Evolutionary conservation across 139 green algal species (phyloP).

Genomic region (Chlorella ohadii): DNA sequence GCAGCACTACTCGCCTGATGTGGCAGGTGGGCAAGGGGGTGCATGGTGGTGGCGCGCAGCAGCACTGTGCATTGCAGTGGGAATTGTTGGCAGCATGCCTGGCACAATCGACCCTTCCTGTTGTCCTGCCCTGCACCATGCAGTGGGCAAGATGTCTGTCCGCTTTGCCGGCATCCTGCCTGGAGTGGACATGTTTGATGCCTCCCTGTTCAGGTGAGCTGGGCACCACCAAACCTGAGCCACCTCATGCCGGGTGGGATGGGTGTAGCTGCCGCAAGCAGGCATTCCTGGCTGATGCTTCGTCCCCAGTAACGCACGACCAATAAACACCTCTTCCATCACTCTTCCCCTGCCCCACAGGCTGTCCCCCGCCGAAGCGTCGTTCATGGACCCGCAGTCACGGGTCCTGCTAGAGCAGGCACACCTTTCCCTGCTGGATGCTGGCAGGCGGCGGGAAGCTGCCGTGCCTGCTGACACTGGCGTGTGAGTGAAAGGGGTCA

Average conservation of each 20-base stretch:
- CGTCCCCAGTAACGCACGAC: too few species aligned
- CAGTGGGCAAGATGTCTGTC: constrained; percentile 58
- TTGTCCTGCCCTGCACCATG: too few species aligned
- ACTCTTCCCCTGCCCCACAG: not conserved
- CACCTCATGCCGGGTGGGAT: too few species aligned
- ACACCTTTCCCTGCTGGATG: not conserved
- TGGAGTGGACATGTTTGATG: constrained; percentile 68
- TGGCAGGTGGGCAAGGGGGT: not conserved
- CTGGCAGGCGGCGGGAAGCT: not conserved
- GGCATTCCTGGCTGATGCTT: too few species aligned
- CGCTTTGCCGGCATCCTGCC: constrained; percentile 70
- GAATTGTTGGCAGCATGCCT: too few species aligned
- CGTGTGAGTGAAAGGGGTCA: constrained; percentile 7
- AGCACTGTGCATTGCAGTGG: too few species aligned
- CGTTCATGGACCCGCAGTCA: constrained; percentile 51
- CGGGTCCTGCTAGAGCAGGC: constrained; percentile 52
- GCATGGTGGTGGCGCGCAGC: too few species aligned
- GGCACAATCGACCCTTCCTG: too few species aligned
- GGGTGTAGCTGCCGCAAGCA: too few species aligned
- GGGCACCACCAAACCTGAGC: too few species aligned
- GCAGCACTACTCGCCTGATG: constrained; percentile 4
- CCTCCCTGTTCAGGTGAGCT: constrained; percentile 38
- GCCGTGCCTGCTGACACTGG: not conserved
- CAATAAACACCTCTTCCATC: too few species aligned
- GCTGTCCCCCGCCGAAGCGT: constrained; percentile 31